A percentile compares a stretch with the other conserved stretches of the same genome.
phyloP scores from a whole-genome alignment of 1,284 basidiomycete species.

The Wolfiporia cocos region DNA sequence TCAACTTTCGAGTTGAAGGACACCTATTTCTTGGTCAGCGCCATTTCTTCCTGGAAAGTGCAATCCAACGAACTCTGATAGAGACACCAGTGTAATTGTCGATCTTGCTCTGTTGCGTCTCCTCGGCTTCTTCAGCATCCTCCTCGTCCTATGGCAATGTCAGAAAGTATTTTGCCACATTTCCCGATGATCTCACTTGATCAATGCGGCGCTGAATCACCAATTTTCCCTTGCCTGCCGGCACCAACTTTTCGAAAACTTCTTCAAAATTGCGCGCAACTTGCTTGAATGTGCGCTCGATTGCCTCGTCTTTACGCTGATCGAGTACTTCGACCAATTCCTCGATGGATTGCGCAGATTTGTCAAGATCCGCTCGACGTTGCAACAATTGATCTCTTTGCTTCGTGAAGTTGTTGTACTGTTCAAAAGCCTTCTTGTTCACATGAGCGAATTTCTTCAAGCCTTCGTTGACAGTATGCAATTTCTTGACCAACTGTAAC shows the following conservation, averaged over 20 bases:
- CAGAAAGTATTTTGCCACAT: neutral
- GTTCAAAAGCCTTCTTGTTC: conserved; percentile 99
- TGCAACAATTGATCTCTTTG: conserved; percentile 89
- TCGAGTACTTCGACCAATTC: conserved; percentile 95
- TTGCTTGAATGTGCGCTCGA: conserved; percentile 97
- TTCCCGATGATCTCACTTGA: conserved; percentile 44
- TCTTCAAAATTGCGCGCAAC: conserved; percentile 96
- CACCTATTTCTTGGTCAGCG: conserved; percentile 51
- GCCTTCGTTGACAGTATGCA: conserved; percentile 87
- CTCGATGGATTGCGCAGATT: conserved; percentile 84
- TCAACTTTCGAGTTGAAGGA: conserved; percentile 99
- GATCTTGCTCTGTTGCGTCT: conserved; percentile 69
- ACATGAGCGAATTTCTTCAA: conserved; percentile 97
- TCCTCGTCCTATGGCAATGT: conserved; percentile 53
- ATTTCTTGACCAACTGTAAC: conserved; percentile 77
- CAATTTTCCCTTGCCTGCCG: conserved; percentile 84
- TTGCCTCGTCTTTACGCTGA: conserved; percentile 96
- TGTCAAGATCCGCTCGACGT: conserved; percentile 87
- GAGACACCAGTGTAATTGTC: conserved; percentile 97
- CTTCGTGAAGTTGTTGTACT: conserved; percentile 97
- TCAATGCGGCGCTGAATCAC: conserved; percentile 91
- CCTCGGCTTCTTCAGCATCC: conserved; percentile 57
- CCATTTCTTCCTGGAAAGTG: conserved; percentile 1
- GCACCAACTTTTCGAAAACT: conserved; percentile 96
- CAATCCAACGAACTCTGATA: conserved; percentile 53